phyloP scores from a whole-genome alignment of 108 stramenopile species.

The Nannochloropsis granulata region DNA sequence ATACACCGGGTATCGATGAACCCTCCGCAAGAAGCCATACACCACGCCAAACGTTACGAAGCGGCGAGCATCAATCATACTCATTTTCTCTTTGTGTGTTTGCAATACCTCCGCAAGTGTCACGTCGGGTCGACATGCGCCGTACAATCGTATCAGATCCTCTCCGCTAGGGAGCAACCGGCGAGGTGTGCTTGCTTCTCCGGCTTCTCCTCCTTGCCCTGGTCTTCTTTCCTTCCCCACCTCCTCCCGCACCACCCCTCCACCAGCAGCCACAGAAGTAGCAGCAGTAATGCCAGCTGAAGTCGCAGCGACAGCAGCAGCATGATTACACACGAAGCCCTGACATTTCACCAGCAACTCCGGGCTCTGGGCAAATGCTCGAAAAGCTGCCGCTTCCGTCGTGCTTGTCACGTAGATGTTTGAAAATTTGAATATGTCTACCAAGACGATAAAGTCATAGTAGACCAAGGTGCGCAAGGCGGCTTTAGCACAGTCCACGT shows the following conservation, averaged over 20 bases:
- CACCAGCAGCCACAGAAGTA: background rate
- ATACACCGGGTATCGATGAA: slow-evolving; percentile 55
- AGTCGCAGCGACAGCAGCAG: background rate
- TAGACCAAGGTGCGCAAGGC: slow-evolving; percentile 61
- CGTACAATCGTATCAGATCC: background rate
- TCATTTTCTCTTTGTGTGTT: background rate
- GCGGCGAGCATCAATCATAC: slow-evolving; percentile 30
- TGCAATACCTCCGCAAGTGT: background rate
- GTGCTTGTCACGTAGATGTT: slow-evolving; percentile 61
- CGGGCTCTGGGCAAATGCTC: background rate
- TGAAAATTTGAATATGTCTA: slow-evolving; percentile 68
- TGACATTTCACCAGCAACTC: background rate
- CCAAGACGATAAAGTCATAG: slow-evolving; percentile 58
- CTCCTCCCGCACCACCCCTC: background rate
- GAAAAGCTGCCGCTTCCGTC: background rate
- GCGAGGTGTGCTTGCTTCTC: background rate
- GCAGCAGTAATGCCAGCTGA: background rate
- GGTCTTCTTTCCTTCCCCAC: background rate
- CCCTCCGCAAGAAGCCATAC: slow-evolving; percentile 54
- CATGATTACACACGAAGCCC: background rate
- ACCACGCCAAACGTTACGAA: slow-evolving; percentile 66
- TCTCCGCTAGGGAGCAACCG: background rate
- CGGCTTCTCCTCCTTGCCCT: background rate
- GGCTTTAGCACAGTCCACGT: slow-evolving; percentile 64
- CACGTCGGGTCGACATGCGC: background rate